These are phyloP conservation scores for Lithocarpus polystachyus DNA, from an alignment of 306 rosid genomes.

Conservation along the genomic window DNA sequence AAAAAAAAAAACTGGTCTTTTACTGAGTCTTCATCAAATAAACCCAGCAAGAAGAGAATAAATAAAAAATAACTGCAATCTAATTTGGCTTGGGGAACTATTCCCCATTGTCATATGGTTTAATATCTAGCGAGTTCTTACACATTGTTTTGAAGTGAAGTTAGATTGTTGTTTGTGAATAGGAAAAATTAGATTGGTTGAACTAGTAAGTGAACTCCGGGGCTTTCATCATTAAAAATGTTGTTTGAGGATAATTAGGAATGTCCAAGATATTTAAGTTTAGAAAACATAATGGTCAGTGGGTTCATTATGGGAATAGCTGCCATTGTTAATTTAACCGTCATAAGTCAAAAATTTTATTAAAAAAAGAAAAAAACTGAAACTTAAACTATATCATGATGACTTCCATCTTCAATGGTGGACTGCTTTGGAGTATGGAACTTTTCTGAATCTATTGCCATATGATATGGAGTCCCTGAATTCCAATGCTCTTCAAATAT, in stretches of 20 bases:
- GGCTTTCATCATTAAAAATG: not conserved
- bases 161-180: not conserved
- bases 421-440: not conserved
- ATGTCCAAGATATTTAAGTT: not conserved
- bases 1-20: not conserved
- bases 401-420: not conserved
- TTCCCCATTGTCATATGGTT: not conserved
- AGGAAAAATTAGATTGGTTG: not conserved
- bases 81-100: not conserved
- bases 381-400: not conserved
- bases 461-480: not conserved
- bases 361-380: not conserved
- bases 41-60: not conserved
- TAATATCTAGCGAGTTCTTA: not conserved
- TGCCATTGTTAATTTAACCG: not conserved
- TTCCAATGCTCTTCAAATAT: not conserved
- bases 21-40: not conserved
- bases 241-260: not conserved
- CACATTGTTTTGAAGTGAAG: not conserved
- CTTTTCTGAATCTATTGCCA: not conserved
- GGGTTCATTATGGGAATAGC: not conserved
- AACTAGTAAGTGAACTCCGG: not conserved
- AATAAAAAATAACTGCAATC: not conserved
- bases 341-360: not conserved
- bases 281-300: not conserved